Evolutionary conservation across 1,284 basidiomycete genomes (phyloP), one percentile per base, ranked within the genome.

Genomic region (Cryptococcus neoformans): DNA sequence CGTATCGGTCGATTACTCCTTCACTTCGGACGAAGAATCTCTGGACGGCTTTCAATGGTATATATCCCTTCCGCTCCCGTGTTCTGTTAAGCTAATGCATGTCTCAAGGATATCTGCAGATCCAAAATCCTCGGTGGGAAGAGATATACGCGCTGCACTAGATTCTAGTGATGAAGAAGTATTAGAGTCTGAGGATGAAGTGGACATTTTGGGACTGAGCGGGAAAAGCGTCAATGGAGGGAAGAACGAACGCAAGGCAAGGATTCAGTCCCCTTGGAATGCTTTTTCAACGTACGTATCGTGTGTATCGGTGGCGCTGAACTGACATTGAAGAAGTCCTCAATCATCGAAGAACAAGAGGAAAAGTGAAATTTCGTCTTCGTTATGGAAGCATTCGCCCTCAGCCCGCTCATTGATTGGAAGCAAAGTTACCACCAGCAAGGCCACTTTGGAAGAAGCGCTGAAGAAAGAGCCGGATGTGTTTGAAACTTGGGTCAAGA

Each of bases 151-250:
- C 39, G 62, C 60, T 40, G 61, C 57, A 39, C 50, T 65, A 8
- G 62, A 62, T n/a, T 57, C 51, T 0, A 65, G 64, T 9, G 62
- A 65, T 14, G 52, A 58, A 16, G 62, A 63, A 40, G 16, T 46
- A n/a, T 14, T 62, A 9, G 65, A 67, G 39, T 68, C 67, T 1
- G 72, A 74, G 44, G 70, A 69, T 53, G 70, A 72, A 48, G 63
- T 70, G 10, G 60, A 58, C 21, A 14, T 66, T 51, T 14, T 51
- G 7, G 61, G 59, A 4, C 44, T 57, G 28, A 51, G 51, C 14
- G 56, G 57, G 34, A 52, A 44, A 37, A 8, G 6, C 42, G 46
- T 7, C 46, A 35, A 47, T 8, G 21, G 21, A 2, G 28, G 14
- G 46, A 12, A 47, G 16, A 47, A 28, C 17, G 14, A 8, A 34